Conservation (phyloP, 306 rosid species). For the Dryas drummondii region DNA sequence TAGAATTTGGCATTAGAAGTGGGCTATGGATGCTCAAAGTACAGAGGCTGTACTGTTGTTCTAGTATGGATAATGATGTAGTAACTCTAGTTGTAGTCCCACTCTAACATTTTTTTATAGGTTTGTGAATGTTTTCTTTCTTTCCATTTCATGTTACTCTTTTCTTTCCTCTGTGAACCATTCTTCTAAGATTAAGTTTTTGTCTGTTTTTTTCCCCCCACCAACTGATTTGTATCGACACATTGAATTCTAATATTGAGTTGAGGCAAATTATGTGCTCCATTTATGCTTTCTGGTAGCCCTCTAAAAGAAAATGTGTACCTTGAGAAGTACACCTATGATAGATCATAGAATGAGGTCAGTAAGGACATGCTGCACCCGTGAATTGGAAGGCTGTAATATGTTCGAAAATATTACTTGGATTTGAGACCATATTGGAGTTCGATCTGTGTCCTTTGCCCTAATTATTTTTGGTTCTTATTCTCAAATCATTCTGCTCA, state of each 20-base stretch:
- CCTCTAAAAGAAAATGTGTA: too few species aligned
- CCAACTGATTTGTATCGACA: constrained; percentile 4
- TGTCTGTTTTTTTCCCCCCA: not conserved
- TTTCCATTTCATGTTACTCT: constrained; percentile 23
- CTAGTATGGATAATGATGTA: constrained; percentile 40
- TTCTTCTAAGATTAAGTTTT: constrained; percentile 22
- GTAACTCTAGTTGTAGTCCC: constrained; percentile 44
- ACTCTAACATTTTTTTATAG: constrained; percentile 38
- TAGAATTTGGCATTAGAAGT: constrained; percentile 22
- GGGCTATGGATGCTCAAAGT: constrained; percentile 23
- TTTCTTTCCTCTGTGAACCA: constrained; percentile 19
- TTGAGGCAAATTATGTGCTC: not conserved
- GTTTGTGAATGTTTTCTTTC: constrained; percentile 32
- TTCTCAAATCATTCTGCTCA: not conserved
- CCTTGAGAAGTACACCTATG: too few species aligned
- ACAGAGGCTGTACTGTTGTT: constrained; percentile 34
- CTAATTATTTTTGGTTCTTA: too few species aligned
- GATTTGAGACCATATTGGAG: too few species aligned
- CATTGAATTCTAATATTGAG: constrained; percentile 17
- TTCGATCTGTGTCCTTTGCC: too few species aligned
- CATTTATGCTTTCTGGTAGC: not conserved
- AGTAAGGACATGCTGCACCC: not conserved
- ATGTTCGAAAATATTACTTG: too few species aligned
- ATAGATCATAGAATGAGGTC: too few species aligned
- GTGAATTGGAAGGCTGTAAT: not conserved